Evolutionary conservation across 1,284 basidiomycete species (phyloP).

Genomic region (Pseudozyma sp.): DNA sequence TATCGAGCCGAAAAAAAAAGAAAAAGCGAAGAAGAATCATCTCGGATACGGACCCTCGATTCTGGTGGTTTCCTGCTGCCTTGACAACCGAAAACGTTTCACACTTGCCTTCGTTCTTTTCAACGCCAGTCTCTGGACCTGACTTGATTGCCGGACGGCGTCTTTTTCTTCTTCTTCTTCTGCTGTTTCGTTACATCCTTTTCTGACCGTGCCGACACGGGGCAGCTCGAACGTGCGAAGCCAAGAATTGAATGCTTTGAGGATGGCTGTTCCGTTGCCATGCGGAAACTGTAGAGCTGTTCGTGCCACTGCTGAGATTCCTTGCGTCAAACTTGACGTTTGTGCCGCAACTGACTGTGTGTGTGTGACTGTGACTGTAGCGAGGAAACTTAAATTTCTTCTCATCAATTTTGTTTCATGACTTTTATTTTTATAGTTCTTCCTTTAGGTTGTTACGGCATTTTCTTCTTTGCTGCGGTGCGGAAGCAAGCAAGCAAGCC

Average conservation of each 20-base stretch:
- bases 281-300: neutral
- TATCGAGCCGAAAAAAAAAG: neutral
- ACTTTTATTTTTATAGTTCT: neutral
- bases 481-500: conserved; percentile 4
- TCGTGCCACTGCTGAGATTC: neutral
- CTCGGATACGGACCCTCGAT: conserved; percentile 1
- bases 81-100: neutral
- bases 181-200: neutral
- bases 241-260: too few relatives aligned
- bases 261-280: neutral
- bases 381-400: conserved; percentile 13
- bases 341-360: neutral
- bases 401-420: conserved; percentile 4
- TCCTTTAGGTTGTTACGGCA: neutral
- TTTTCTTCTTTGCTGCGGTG: neutral
- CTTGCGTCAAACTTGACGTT: conserved; percentile 1
- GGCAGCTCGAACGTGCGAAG: neutral
- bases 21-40: too few relatives aligned
- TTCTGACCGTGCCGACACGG: neutral
- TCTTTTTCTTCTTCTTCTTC: conserved; percentile 1
- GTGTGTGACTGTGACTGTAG: conserved; percentile 20
- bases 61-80: neutral
- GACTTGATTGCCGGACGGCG: neutral
- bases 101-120: neutral
- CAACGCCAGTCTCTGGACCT: neutral